Percentiles rank a stretch among this genome's conserved stretches.
phyloP scores from a whole-genome alignment of 257 asterid genomes.

The Nicotiana sylvestris region DNA sequence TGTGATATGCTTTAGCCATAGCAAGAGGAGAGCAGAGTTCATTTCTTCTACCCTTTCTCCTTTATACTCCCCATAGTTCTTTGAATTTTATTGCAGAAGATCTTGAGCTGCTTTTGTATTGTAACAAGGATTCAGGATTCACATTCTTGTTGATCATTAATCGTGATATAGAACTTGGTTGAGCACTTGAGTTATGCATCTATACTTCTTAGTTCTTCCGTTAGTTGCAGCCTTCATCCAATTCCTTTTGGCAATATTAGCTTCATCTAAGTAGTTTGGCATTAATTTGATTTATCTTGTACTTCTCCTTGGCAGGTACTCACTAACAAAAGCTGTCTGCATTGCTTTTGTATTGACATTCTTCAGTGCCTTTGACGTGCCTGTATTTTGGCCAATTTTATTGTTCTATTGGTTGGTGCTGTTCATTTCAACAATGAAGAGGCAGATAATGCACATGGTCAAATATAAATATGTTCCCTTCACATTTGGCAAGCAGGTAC shows the following conservation, averaged over 20 bases:
- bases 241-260: background rate
- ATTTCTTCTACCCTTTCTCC: background rate
- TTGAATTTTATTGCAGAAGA: background rate
- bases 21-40: background rate
- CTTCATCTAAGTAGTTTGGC: background rate
- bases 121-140: background rate
- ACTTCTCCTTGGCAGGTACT: conserved; percentile 56
- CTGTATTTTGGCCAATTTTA: conserved; percentile 98
- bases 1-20: background rate
- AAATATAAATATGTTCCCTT: conserved; percentile 91
- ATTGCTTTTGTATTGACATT: conserved; percentile 79
- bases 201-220: background rate
- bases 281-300: conserved; percentile 10
- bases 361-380: conserved; percentile 94
- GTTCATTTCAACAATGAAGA: conserved; percentile 86
- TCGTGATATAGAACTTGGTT: background rate
- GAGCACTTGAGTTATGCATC: background rate
- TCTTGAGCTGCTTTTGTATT: background rate
- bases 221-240: background rate
- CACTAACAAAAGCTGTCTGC: conserved; percentile 73
- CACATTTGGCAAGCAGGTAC: conserved; percentile 92
- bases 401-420: conserved; percentile 87
- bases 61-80: background rate
- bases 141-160: background rate
- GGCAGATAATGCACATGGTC: conserved; percentile 98